Conservation (phyloP, 495 filamentous ascomycete species). For the Neurospora sp. region DNA sequence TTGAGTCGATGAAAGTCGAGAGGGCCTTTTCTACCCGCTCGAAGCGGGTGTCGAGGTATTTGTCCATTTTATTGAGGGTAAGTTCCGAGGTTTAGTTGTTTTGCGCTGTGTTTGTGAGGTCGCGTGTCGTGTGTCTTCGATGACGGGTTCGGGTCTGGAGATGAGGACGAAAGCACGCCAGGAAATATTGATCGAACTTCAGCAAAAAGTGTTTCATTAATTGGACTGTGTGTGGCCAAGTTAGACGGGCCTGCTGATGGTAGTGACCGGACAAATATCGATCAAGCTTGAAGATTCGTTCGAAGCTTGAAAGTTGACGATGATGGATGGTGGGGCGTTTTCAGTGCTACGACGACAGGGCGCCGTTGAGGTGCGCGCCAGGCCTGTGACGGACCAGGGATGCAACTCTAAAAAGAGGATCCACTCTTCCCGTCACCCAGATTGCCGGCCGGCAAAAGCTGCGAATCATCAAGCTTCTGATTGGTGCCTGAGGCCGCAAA, state of each 20-base stretch:
- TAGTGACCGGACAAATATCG: neutral
- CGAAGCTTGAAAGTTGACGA: neutral
- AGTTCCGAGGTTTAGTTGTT: neutral
- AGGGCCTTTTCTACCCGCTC: constrained; percentile 60
- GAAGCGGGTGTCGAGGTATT: constrained; percentile 48
- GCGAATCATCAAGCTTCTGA: neutral
- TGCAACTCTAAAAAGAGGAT: neutral
- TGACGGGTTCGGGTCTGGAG: neutral
- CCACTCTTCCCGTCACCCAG: neutral
- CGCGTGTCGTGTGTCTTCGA: neutral
- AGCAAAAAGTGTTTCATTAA: neutral
- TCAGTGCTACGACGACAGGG: neutral
- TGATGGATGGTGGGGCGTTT: neutral
- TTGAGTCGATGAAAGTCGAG: constrained; percentile 57
- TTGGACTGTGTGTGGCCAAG: too few species aligned
- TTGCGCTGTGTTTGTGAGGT: neutral
- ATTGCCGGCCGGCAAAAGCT: neutral
- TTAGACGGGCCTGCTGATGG: too few species aligned
- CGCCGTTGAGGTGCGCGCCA: neutral
- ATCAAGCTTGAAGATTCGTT: neutral
- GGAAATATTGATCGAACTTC: neutral
- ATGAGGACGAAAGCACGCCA: neutral
- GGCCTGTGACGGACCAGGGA: neutral
- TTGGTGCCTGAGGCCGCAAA: constrained; percentile 14
- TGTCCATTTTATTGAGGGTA: constrained; percentile 38